Evolutionary conservation across 2,329 filamentous ascomycete genomes (phyloP), one percentile per base, ranked within the genome.

Genomic region (Aspergillus cejpii): DNA sequence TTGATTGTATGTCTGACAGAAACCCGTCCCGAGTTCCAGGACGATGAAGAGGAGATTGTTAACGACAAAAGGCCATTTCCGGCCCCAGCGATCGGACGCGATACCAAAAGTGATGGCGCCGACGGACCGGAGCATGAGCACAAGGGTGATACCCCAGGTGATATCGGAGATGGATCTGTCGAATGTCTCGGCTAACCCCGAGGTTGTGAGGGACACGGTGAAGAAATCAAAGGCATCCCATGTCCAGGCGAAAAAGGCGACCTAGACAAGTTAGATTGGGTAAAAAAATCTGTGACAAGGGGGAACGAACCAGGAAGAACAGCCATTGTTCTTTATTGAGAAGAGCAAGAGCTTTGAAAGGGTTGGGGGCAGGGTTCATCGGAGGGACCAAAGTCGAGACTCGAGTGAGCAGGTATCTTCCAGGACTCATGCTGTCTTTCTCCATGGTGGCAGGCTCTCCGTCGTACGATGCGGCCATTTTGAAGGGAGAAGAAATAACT

Each of bases 211-310:
- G 4, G 75, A 79, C 19, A 81, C 78, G 19, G 78, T 79, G 64
- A 81, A 81, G 65, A 81, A 81, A 56, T 81, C 78, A 45, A 81
- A 79, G 0, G 77, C 71, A 54, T 77, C 74, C 73, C 74, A 76
- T 1, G 69, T 67, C 74, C 77, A 80, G 2, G 69, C 76, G 12
- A 71, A 54, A 48, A 69, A 69, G 1, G 63, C 66, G 39, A 67
- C 60, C 64, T 67, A 46, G 3, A 19, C 2, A 29, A 15, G 23
- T 34, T 39, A 41, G 27, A 54, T 50, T 48, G 36, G 12, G 27
- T 15, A 20, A 6, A 8, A 21, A 10, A 20, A 29, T 21, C 28
- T 6, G 14, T 11, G 21, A 14, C 11, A 3, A 11, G 23, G 19
- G 46, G 47, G 14, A 17, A 53, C 57, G 26, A 48, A 69, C 67